Evolutionary conservation across 208 protist species (phyloP), one percentile per base, ranked within the genome.

Genomic region (Leishmania lainsoni): DNA sequence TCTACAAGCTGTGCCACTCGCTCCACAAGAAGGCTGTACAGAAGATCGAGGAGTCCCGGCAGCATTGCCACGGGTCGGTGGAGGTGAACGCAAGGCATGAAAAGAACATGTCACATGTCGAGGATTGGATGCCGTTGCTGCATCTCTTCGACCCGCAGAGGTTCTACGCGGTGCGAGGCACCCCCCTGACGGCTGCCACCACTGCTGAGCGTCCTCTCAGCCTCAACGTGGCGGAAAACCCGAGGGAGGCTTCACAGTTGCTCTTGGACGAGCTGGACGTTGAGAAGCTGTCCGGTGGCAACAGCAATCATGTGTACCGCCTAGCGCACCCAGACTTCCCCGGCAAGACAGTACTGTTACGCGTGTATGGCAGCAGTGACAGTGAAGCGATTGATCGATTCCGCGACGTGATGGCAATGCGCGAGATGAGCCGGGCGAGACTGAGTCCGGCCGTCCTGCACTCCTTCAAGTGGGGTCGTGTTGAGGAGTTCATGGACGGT

Each of bases 291-390:
- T 86, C 88, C n/a, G 90, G 91, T 29, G 93, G 93, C 49, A 96
- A 96, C 78, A 96, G 93, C 86, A 96, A 96, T 77, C 87, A 93
- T 81, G 93, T 96, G 63, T 96, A 95, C 85, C 90, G 90, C n/a
- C 83, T 96, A 20, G 81, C 79, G 10, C 90, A 94, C 83, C 77
- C 90, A 22, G 83, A 88, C 61, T 94, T 92, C 65, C 89, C 87
- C 0, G 85, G 84, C 49, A 91, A 92, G 75, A 82, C 81, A 2
- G 85, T 96, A 29, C 80, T 96, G 61, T 83, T 96, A 78, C 91
- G 93, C 42, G 90, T 96, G 54, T 96, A 96, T 80, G 93, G 93
- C 72, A 89, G 86, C 72, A 87, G 86, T 70, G 87, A 86, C 78
- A 83, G 83, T 75, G 93, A 94, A 72, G 93, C 91, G 58, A 96